Evolutionary conservation across 148 eudicot genomes (phyloP).

Genomic region (Fallopia convolvulus): DNA sequence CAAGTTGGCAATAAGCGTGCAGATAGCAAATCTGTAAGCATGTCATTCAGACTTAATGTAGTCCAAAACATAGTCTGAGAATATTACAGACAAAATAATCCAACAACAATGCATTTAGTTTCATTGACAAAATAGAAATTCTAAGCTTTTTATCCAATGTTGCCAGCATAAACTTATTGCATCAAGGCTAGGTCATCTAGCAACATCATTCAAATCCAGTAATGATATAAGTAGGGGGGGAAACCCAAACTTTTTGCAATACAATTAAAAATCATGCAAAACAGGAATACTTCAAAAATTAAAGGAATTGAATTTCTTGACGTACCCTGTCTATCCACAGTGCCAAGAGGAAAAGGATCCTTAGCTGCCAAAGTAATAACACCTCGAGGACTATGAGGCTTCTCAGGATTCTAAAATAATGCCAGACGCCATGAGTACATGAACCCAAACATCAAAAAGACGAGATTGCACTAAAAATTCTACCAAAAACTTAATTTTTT

Average conservation of each 20-base stretch:
- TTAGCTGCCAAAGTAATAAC: constrained; percentile 40
- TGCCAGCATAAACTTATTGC: neutral
- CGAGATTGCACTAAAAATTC: neutral
- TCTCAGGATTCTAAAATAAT: constrained; percentile 52
- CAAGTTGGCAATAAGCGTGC: constrained; percentile 57
- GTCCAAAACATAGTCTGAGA: neutral
- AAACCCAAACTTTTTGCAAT: neutral
- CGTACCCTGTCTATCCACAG: constrained; percentile 57
- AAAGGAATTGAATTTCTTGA: neutral
- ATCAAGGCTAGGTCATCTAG: neutral
- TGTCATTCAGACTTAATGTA: neutral
- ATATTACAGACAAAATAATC: neutral
- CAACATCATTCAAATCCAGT: neutral
- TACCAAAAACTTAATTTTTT: too few relatives aligned
- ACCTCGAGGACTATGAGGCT: constrained; percentile 63
- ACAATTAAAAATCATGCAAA: neutral
- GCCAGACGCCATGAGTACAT: neutral
- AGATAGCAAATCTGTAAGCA: constrained; percentile 49
- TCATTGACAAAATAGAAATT: neutral
- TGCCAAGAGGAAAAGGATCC: constrained; percentile 56
- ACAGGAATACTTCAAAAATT: neutral
- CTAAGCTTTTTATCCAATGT: neutral
- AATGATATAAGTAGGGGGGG: neutral
- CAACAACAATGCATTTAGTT: neutral
- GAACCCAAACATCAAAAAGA: neutral